phyloP scores from a whole-genome alignment of 805 yeast species.

The Saccharomyces eubayanus region DNA sequence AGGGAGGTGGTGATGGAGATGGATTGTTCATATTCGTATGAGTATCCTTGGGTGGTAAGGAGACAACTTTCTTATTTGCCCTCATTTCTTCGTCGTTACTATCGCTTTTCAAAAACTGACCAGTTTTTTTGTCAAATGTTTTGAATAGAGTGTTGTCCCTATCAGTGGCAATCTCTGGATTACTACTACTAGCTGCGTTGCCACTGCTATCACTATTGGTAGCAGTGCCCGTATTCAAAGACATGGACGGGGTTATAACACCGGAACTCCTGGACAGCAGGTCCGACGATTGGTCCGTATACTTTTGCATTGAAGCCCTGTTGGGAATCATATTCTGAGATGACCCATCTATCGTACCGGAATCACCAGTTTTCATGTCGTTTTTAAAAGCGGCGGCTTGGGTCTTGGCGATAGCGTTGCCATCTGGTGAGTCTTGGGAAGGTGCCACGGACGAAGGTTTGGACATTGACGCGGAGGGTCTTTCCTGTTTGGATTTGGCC shows the following conservation, averaged over 20 bases:
- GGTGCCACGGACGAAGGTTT: background rate
- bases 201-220: background rate
- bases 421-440: background rate
- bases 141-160: conserved; percentile 16
- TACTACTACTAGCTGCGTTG: background rate
- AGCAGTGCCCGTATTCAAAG: background rate
- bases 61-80: background rate
- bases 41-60: conserved; percentile 5
- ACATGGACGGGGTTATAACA: background rate
- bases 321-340: background rate
- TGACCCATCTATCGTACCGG: background rate
- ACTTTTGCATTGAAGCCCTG: background rate
- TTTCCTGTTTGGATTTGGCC: background rate
- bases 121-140: conserved; percentile 27
- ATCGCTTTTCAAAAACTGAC: conserved; percentile 18
- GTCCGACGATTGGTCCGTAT: background rate
- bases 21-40: background rate
- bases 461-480: background rate
- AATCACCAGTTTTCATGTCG: background rate
- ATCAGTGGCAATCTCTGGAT: background rate
- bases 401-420: background rate
- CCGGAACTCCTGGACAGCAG: background rate
- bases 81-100: conserved; percentile 1
- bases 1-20: background rate
- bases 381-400: background rate